A percentile compares a stretch with the other conserved stretches of the same genome.
These are phyloP conservation scores for Rhynchosporium graminicola DNA, from an alignment of 2,329 filamentous ascomycete species.

Conservation along the genomic window DNA sequence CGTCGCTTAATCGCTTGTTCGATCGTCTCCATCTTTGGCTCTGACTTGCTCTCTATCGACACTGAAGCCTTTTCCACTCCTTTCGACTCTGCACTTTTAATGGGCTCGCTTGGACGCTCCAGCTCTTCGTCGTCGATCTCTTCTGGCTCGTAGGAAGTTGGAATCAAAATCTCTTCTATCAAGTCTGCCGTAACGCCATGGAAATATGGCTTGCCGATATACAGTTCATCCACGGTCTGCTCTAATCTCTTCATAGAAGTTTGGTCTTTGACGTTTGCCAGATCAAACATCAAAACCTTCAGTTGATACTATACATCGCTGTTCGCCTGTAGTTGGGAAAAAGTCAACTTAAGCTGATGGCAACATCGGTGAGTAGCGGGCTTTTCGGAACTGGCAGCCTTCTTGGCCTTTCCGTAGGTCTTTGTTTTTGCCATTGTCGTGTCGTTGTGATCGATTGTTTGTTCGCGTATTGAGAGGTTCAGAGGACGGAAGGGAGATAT, in stretches of 20 bases:
- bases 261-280: slow-evolving; percentile 30
- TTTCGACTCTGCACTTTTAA: slow-evolving; percentile 3
- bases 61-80: background rate
- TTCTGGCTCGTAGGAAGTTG: slow-evolving; percentile 8
- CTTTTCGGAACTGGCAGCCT: background rate
- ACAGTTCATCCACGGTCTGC: slow-evolving; percentile 33
- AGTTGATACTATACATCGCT: slow-evolving; percentile 18
- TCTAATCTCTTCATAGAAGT: slow-evolving; percentile 26
- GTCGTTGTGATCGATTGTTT: background rate
- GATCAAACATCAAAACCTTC: slow-evolving; percentile 33
- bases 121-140: slow-evolving; percentile 22
- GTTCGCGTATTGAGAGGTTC: background rate
- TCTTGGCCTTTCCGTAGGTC: background rate
- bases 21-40: slow-evolving; percentile 27
- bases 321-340: background rate
- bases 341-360: background rate
- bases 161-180: slow-evolving; percentile 30
- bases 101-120: slow-evolving; percentile 10
- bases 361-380: background rate
- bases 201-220: slow-evolving; percentile 39
- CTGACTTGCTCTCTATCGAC: background rate
- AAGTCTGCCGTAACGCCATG: slow-evolving; percentile 29
- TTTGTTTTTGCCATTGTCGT: background rate
- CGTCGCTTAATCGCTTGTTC: slow-evolving; percentile 32
- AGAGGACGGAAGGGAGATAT: too few species aligned